Base-by-base conservation (phyloP, 176 grass and related monocot genomes). In the Puccinellia tenuiflora region DNA sequence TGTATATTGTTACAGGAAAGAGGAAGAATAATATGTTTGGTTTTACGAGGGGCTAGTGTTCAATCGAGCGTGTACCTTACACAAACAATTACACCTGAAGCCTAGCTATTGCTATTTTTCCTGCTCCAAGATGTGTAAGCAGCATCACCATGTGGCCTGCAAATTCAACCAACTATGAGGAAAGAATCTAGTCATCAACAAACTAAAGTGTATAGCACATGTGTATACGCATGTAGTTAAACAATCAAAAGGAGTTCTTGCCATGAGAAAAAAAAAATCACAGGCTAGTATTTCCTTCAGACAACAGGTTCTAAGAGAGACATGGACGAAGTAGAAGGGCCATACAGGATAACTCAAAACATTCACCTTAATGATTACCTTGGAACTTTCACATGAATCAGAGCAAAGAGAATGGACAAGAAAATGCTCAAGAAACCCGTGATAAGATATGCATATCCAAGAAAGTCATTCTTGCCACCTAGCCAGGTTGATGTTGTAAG, bases 391-490 rank as follows among this genome's bases (percentile, higher is more conserved):
- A 87, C 91, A 85, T 96, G 93, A 61, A 93, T 88, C 59, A 99
- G 65, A 81, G 91, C 91, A 85, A 99, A 96, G 17, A 93, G 78
- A 87, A 99, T 93, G 30, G 89, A 81, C 62, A 93, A 33, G 69
- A 99, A 73, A 81, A 99, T 84, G 85, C 87, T 91, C 39, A 74
- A 72, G 26, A 63, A 82, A 28, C 96, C 91, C 13, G 91, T 92
- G 62, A 87, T 52, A 74, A 98, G 74, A 79, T 93, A 98, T 0
- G 96, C 93, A 71, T 92, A 81, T 76, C 96, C 96, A 46, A 98
- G 91, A 74, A 98, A 98, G 87, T 85, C 74, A 69, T 98, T 98
- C 85, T 99, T 99, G 85, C 93, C 85, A 54, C 96, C 96, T 42
- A 96, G 78, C 93, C 91, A 99, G 7, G 64, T 89, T 46, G 87